Evolutionary conservation across 1,284 basidiomycete genomes (phyloP), one percentile per base, ranked within the genome.

Genomic region (Puccinia novopanici): DNA sequence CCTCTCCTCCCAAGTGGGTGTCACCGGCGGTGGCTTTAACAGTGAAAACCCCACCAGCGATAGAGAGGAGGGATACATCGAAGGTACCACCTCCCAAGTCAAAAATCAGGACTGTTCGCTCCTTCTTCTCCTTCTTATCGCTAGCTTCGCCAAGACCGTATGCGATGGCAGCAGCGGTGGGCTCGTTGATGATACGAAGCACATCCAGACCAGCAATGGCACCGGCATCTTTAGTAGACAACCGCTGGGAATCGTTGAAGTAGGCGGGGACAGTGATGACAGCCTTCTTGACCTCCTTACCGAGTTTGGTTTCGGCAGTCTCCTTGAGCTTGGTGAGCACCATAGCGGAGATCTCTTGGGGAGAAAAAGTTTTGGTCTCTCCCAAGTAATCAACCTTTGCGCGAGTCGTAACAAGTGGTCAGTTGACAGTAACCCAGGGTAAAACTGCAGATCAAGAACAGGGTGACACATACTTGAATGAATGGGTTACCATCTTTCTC

Each of bases 1-100:
- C 95, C 88, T 98, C 96, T 88, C 96, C 96, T 89, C 96, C 96
- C 83, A 98, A 92, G 87, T 98, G 96, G 82, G 96, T 99, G 89
- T 98, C 96, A 90, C 95, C 96, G 82, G 96, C 95, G 82, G 95
- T 98, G 82, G 96, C 94, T 89, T 97, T 96, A 87, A 98, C 95
- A 88, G 97, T 95, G 88, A 98, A 99, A 87, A 99, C 95, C 87
- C 95, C 95, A 88, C 97, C 95, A 87, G 97, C 94, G 82, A 98
- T 98, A 82, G 95, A 95, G 83, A 99, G 88, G 82, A 99, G 93
- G 50, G 95, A 98, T 48, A 98, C 96, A 91, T 98, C 96, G 87
- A 98, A 98, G 68, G 95, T 98, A 89, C 95, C 95, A 89, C 96
- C 96, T 83, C 95, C 96, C 74, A 98, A 91, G 89, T 99, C 96